Percentiles rank a stretch among this genome's conserved stretches.
These are phyloP conservation scores for Cenchrus purpureus DNA, from an alignment of 176 grass and related monocot species.

Conservation along the genomic window DNA sequence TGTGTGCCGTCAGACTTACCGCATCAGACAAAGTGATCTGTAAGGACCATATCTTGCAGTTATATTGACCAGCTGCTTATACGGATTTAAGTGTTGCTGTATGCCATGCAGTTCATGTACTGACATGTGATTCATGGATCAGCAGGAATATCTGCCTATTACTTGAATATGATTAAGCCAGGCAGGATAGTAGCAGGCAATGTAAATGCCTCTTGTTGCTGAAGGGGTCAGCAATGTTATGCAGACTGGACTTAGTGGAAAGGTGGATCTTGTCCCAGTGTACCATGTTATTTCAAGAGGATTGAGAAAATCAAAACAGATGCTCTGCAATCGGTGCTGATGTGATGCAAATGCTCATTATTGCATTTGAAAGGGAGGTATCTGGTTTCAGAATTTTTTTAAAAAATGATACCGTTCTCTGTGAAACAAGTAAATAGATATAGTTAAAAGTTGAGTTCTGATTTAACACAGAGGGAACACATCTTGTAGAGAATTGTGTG, in stretches of 20 bases:
- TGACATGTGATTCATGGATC: constrained; percentile 18
- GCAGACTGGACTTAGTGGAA: background rate
- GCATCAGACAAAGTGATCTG: constrained; percentile 27
- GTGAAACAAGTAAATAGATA: background rate
- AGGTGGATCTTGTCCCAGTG: constrained; percentile 26
- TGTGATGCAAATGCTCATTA: constrained; percentile 20
- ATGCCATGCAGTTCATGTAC: constrained; percentile 1
- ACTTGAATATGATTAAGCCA: background rate
- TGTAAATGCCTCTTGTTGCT: constrained; percentile 5
- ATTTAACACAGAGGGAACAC: background rate
- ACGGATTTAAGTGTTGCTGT: background rate
- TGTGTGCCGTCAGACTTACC: constrained; percentile 5
- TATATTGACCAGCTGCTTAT: background rate
- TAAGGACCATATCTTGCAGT: constrained; percentile 19
- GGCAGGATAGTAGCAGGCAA: constrained; percentile 15
- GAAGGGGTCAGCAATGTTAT: constrained; percentile 20
- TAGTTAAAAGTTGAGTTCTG: constrained; percentile 22
- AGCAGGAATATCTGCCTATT: constrained; percentile 34
- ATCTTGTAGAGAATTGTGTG: background rate
- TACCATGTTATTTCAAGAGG: constrained; percentile 20
- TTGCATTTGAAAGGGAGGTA: constrained; percentile 12
- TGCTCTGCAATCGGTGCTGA: constrained; percentile 19
- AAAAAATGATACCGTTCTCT: background rate
- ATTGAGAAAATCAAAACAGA: background rate
- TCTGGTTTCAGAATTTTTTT: constrained; percentile 12